phyloP scores from a whole-genome alignment of 2,329 filamentous ascomycete genomes.

The Fusarium veterinarium region DNA sequence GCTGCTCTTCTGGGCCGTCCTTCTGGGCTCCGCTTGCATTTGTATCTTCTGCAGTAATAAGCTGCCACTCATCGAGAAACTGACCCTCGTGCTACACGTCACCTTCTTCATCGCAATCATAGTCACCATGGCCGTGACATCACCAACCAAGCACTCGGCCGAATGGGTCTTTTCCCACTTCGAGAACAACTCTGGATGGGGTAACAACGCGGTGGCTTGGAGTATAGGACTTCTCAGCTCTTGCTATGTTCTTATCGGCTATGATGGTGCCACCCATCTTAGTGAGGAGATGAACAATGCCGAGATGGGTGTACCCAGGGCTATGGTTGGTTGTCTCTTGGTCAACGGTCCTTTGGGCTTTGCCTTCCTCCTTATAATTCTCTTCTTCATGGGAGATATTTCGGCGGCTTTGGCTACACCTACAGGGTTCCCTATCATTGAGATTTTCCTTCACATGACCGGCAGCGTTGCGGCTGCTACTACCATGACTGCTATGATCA shows the following conservation, averaged over 20 bases:
- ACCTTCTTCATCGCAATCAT: conserved; percentile 22
- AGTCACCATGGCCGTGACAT: conserved; percentile 14
- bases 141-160: conserved; percentile 21
- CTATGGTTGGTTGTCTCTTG: conserved; percentile 27
- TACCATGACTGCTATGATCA: conserved; percentile 5
- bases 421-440: conserved; percentile 33
- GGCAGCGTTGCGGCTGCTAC: background rate
- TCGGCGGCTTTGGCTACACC: conserved; percentile 2
- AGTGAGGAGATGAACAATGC: conserved; percentile 37
- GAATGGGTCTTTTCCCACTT: conserved; percentile 25
- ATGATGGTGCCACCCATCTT: conserved; percentile 33
- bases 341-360: conserved; percentile 29
- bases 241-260: conserved; percentile 33
- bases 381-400: conserved; percentile 34
- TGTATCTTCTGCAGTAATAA: conserved; percentile 25
- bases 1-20: conserved; percentile 27
- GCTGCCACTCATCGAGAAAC: conserved; percentile 28
- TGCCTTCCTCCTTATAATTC: conserved; percentile 13
- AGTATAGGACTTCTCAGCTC: conserved; percentile 36
- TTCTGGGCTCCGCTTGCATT: background rate
- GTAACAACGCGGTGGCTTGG: conserved; percentile 23
- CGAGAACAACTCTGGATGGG: conserved; percentile 37
- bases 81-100: conserved; percentile 2
- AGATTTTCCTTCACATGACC: conserved; percentile 28
- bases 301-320: conserved; percentile 12